Evolutionary conservation across 805 yeast genomes (phyloP).

Genomic region (Candida orba): DNA sequence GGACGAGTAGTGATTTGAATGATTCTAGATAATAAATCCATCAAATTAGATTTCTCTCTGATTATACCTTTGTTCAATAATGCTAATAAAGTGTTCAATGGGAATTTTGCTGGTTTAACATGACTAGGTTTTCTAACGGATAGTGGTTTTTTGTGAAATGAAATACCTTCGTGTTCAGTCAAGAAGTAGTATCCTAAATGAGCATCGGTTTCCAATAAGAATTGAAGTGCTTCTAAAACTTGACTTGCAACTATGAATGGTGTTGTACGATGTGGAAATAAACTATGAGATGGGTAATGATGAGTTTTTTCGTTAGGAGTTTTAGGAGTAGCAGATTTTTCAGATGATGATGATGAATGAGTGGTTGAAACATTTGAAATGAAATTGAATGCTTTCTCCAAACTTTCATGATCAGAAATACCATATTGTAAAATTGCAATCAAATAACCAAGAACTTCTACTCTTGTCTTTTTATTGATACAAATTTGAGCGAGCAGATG

Average conservation of each 20-base stretch:
- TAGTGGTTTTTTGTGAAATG: conserved; percentile 28
- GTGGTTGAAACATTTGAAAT: conserved; percentile 30
- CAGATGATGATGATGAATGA: conserved; percentile 2
- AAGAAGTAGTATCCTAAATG: conserved; percentile 69
- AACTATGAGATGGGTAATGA: conserved; percentile 5
- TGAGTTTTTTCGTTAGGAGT: conserved; percentile 11
- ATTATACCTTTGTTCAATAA: conserved; percentile 59
- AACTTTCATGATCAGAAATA: conserved; percentile 46
- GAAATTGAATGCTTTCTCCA: conserved; percentile 56
- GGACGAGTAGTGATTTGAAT: conserved; percentile 76
- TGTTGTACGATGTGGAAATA: conserved; percentile 51
- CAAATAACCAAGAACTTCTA: conserved; percentile 63
- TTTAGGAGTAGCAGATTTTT: conserved; percentile 12
- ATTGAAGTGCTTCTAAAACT: conserved; percentile 66
- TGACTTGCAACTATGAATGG: conserved; percentile 72
- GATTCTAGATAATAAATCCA: conserved; percentile 71
- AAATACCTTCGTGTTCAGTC: conserved; percentile 60
- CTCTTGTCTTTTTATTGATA: conserved; percentile 68
- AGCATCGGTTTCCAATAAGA: conserved; percentile 56
- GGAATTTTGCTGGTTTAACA: conserved; percentile 47
- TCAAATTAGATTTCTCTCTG: conserved; percentile 61
- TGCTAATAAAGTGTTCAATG: conserved; percentile 61
- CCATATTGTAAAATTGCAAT: conserved; percentile 73
- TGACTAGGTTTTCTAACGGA: conserved; percentile 28
- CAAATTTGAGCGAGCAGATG: conserved; percentile 62